Conservation (phyloP, 78 protist species). For the Trichosphaerium sp. region DNA sequence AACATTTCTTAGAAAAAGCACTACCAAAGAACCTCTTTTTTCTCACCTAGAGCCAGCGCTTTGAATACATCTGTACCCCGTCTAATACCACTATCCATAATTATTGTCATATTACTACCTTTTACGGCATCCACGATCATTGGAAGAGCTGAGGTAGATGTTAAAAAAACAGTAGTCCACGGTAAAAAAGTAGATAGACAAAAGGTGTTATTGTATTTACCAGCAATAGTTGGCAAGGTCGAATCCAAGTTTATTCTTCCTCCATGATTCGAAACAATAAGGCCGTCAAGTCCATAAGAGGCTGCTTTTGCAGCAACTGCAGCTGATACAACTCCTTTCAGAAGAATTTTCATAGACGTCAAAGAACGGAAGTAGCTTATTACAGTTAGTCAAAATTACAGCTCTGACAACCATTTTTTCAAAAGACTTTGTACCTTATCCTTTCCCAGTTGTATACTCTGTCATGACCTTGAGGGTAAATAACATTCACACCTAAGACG, state of each 20-base stretch:
- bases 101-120: conserved; percentile 29
- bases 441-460: background rate
- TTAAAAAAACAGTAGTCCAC: background rate
- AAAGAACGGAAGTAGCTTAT: background rate
- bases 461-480: conserved; percentile 9
- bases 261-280: conserved; percentile 69
- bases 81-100: conserved; percentile 71
- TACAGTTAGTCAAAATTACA: background rate
- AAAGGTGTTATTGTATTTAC: conserved; percentile 46
- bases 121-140: conserved; percentile 25
- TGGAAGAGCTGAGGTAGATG: background rate
- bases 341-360: conserved; percentile 27
- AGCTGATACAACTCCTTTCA: conserved; percentile 58
- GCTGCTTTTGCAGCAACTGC: conserved; percentile 56
- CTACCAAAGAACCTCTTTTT: too few relatives aligned
- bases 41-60: conserved; percentile 55
- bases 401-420: too few relatives aligned
- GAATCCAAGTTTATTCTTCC: too few relatives aligned
- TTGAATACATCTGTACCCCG: conserved; percentile 68
- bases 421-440: too few relatives aligned
- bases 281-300: conserved; percentile 38
- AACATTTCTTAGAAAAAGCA: too few relatives aligned
- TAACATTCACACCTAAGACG: conserved; percentile 47
- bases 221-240: too few relatives aligned
- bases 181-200: background rate